Evolutionary conservation across 192 early-diverging fungal species (phyloP).

Genomic region (Dispira parvispora): DNA sequence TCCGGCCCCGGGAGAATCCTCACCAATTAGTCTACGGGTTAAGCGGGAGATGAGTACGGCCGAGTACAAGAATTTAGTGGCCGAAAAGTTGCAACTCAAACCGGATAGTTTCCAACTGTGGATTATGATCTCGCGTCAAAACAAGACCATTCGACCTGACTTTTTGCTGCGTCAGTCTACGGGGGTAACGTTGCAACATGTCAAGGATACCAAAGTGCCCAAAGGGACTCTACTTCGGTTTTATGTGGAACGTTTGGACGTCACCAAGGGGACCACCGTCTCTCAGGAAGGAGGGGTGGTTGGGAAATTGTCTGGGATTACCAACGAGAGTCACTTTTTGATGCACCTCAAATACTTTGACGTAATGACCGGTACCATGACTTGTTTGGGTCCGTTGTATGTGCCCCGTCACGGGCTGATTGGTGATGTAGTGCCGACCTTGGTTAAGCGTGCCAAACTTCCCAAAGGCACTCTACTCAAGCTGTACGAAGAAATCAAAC

Average conservation of each 20-base stretch:
- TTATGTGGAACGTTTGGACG: slow-evolving; percentile 25
- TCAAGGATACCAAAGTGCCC: slow-evolving; percentile 18
- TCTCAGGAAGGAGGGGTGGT: slow-evolving; percentile 2
- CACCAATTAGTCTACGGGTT: slow-evolving; percentile 20
- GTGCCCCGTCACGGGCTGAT: slow-evolving; percentile 32
- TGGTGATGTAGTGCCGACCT: slow-evolving; percentile 33
- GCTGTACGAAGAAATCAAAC: slow-evolving; percentile 85
- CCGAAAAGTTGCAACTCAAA: slow-evolving; percentile 23
- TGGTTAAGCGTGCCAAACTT: slow-evolving; percentile 37
- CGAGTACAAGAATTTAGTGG: slow-evolving; percentile 33
- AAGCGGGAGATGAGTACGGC: slow-evolving; percentile 18
- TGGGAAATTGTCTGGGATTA: no score
- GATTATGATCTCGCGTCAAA: slow-evolving; percentile 75
- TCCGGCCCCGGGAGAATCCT: slow-evolving; percentile 19
- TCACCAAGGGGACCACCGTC: slow-evolving; percentile 14
- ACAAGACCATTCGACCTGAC: slow-evolving; percentile 58
- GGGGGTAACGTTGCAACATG: slow-evolving; percentile 18
- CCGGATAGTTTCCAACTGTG: slow-evolving; percentile 57
- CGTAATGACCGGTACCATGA: slow-evolving; percentile 35
- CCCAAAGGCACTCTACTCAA: slow-evolving; percentile 35
- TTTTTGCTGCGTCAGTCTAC: slow-evolving; percentile 11
- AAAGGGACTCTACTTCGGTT: slow-evolving; percentile 27
- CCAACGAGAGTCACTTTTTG: slow-evolving; percentile 22
- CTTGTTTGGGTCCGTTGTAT: slow-evolving; percentile 38
- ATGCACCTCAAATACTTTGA: slow-evolving; percentile 83